Percentiles rank a stretch among this genome's conserved stretches.
Evolutionary conservation across 352 stramenopile species (phyloP).

Genomic region (Phytophthora melonis): DNA sequence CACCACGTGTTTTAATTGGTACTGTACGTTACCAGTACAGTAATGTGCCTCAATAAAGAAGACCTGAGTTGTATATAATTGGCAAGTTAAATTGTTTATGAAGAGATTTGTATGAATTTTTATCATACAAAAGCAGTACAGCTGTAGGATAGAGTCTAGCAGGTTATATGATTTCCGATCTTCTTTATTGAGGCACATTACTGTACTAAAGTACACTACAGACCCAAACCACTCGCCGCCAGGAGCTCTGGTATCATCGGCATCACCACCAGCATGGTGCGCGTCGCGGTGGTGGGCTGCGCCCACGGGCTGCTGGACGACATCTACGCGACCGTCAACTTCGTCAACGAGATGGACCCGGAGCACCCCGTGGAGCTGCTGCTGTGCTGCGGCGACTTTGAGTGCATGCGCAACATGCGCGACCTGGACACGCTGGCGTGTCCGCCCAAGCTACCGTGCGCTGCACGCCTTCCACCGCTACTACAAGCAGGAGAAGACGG

Average conservation of each 20-base stretch:
- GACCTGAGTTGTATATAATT: no score
- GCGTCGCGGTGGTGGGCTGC: constrained; percentile 97
- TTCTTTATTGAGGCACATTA: no score
- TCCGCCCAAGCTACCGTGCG: constrained; percentile 96
- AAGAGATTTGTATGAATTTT: no score
- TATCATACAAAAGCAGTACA: no score
- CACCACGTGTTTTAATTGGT: no score
- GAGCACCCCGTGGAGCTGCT: constrained; percentile 93
- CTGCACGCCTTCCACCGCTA: constrained; percentile 96
- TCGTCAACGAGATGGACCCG: constrained; percentile 90
- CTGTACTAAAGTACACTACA: no score
- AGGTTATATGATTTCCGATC: no score
- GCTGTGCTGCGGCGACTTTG: constrained; percentile 99
- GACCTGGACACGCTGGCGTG: constrained; percentile 96
- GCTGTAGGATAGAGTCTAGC: no score
- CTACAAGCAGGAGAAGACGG: constrained; percentile 93
- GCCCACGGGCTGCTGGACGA: constrained; percentile 98
- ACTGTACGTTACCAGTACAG: no score
- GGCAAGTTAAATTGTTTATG: no score
- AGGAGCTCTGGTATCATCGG: constrained; percentile 1
- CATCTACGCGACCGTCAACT: constrained; percentile 96
- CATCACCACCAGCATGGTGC: constrained; percentile 45
- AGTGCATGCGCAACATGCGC: constrained; percentile 95
- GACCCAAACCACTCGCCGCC: background rate
- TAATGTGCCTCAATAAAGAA: no score